phyloP scores from a whole-genome alignment of 2,329 filamentous ascomycete species.

The Xylaria arbuscula region DNA sequence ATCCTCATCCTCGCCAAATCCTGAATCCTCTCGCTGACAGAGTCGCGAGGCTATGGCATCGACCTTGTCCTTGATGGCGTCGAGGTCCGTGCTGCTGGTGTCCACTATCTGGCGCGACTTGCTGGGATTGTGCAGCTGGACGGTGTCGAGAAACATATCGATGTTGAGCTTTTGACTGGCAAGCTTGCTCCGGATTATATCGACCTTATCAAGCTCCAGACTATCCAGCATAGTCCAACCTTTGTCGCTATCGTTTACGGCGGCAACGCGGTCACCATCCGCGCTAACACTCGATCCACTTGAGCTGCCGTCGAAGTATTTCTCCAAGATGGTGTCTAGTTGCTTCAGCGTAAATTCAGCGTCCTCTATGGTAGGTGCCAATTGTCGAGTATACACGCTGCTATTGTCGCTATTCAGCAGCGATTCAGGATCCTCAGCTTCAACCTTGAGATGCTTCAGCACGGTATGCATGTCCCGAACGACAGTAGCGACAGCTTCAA shows the following conservation, averaged over 20 bases:
- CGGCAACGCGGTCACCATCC: constrained; percentile 45
- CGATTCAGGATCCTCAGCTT: constrained; percentile 67
- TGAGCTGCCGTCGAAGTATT: constrained; percentile 50
- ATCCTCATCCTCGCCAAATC: constrained; percentile 59
- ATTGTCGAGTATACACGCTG: constrained; percentile 60
- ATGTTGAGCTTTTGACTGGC: constrained; percentile 64
- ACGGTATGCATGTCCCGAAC: constrained; percentile 66
- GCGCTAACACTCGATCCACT: constrained; percentile 38
- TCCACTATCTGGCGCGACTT: constrained; percentile 53
- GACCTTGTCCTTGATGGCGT: constrained; percentile 69
- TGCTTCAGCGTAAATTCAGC: constrained; percentile 66
- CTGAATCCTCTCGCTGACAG: constrained; percentile 56
- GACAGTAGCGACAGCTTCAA: constrained; percentile 61
- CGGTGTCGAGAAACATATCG: constrained; percentile 66
- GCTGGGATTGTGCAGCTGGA: constrained; percentile 63
- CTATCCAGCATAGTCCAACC: constrained; percentile 51
- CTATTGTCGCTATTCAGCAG: constrained; percentile 59
- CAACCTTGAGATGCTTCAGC: constrained; percentile 67
- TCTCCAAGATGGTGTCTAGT: constrained; percentile 64
- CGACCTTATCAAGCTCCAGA: constrained; percentile 55
- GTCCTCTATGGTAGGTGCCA: constrained; percentile 65
- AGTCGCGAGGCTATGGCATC: constrained; percentile 66
- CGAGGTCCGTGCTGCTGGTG: constrained; percentile 57
- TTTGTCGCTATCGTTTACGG: constrained; percentile 49
- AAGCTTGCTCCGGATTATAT: constrained; percentile 59